Conservation (phyloP, 73 alveolate species). For the Tetrahymena elliotti region DNA sequence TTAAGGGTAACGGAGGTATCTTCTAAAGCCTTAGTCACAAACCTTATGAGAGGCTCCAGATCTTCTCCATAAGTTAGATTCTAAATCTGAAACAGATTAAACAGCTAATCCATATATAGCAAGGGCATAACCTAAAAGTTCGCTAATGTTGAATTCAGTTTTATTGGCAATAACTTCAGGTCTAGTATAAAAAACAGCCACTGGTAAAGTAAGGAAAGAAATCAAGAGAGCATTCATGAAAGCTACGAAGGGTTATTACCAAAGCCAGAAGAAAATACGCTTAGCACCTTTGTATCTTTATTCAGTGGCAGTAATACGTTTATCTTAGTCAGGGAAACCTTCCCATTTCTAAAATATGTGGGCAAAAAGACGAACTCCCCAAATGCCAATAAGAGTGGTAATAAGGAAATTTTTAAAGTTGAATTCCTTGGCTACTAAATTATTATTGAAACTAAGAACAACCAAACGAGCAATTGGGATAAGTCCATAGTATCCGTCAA, state of each 20-base stretch:
- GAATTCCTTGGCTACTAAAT: neutral
- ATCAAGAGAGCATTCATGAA: neutral
- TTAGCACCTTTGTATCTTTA: neutral
- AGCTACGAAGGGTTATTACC: neutral
- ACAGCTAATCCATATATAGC: neutral
- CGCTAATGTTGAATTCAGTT: neutral
- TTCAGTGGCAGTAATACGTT: neutral
- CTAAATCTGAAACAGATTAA: neutral
- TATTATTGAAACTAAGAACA: neutral
- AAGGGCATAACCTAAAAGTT: neutral
- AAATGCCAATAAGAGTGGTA: neutral
- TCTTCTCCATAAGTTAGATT: neutral
- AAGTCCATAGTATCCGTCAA: neutral
- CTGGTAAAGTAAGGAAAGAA: neutral
- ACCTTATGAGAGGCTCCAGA: neutral
- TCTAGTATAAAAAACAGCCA: neutral
- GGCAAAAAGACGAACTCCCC: neutral
- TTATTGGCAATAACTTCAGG: neutral
- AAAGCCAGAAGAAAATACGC: neutral
- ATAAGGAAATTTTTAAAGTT: neutral
- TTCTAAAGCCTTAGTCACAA: neutral
- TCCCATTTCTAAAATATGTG: neutral
- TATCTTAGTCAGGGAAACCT: neutral
- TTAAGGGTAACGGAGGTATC: neutral
- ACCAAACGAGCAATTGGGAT: neutral